Percentiles rank a stretch among this genome's conserved stretches.
These are phyloP conservation scores for Saturnispora gosingensis DNA, from an alignment of 805 yeast species.

Conservation along the genomic window DNA sequence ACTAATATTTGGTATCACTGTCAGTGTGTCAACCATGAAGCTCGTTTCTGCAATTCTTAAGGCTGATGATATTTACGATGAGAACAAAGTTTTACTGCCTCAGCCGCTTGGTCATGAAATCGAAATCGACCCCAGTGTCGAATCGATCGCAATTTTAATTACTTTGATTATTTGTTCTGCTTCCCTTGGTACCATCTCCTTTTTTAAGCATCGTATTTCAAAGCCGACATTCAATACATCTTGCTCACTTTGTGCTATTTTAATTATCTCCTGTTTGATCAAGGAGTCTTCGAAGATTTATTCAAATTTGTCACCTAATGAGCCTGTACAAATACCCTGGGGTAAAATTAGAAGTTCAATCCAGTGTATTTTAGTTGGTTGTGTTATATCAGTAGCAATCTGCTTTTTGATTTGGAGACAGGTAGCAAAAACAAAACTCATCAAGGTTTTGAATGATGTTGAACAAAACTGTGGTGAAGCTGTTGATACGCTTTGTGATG, in stretches of 20 bases:
- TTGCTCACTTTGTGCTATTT: constrained; percentile 65
- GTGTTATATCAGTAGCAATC: constrained; percentile 44
- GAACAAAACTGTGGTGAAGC: constrained; percentile 38
- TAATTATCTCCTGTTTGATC: constrained; percentile 59
- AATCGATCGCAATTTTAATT: constrained; percentile 2
- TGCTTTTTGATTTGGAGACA: constrained; percentile 49
- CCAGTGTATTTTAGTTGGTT: constrained; percentile 51
- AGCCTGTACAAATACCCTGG: constrained; percentile 41
- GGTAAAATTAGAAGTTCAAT: constrained; percentile 45
- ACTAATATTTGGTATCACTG: constrained; percentile 33
- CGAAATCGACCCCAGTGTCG: background rate
- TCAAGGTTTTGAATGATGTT: constrained; percentile 17
- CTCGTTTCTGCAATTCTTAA: constrained; percentile 3
- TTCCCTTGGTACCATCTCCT: constrained; percentile 60
- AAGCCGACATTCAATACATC: constrained; percentile 73
- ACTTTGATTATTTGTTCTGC: constrained; percentile 30
- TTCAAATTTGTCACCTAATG: constrained; percentile 30
- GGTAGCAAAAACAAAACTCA: constrained; percentile 7
- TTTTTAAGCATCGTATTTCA: constrained; percentile 56
- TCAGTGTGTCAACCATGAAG: constrained; percentile 7
- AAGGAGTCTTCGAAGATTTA: constrained; percentile 53
- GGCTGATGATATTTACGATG: background rate
- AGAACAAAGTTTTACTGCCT: background rate
- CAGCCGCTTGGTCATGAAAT: background rate
- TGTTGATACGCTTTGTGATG: constrained; percentile 30